Percentiles rank a stretch among this genome's conserved stretches.
These are phyloP conservation scores for Niveomyces coronatus DNA, from an alignment of 2,329 filamentous ascomycete species.

Conservation along the genomic window DNA sequence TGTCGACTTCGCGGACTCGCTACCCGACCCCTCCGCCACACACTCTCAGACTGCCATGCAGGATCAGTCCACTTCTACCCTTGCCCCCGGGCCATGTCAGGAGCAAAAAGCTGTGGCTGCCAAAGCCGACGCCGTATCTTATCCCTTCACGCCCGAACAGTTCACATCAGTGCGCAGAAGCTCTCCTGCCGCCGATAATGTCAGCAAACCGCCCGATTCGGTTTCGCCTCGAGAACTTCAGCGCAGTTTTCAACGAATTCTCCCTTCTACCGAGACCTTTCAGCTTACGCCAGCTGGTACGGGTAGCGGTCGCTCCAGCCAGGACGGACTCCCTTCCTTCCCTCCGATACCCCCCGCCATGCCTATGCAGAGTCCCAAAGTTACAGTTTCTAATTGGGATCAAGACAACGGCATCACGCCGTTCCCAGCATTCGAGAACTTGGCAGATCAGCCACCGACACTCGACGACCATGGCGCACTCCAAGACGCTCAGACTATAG, in stretches of 20 bases:
- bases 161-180: constrained; percentile 38
- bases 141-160: constrained; percentile 42
- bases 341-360: constrained; percentile 29
- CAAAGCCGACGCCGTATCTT: constrained; percentile 17
- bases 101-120: no score
- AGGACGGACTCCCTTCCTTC: constrained; percentile 34
- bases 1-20: constrained; percentile 34
- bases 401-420: constrained; percentile 27
- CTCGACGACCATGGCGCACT: constrained; percentile 28
- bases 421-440: constrained; percentile 29
- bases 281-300: constrained; percentile 41
- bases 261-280: constrained; percentile 19
- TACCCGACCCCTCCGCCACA: constrained; percentile 34
- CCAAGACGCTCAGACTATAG: constrained; percentile 27
- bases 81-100: no score
- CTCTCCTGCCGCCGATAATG: constrained; percentile 24
- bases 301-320: constrained; percentile 39
- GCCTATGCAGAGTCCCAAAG: constrained; percentile 39
- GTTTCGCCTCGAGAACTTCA: constrained; percentile 33
- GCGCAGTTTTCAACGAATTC: constrained; percentile 26
- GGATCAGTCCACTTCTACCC: constrained; percentile 15
- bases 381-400: constrained; percentile 48
- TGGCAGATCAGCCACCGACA: no score
- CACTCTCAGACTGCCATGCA: constrained; percentile 22
- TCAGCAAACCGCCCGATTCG: constrained; percentile 22